Conservation (phyloP, 2,329 filamentous ascomycete genomes). For the Aspergillus piperis region DNA sequence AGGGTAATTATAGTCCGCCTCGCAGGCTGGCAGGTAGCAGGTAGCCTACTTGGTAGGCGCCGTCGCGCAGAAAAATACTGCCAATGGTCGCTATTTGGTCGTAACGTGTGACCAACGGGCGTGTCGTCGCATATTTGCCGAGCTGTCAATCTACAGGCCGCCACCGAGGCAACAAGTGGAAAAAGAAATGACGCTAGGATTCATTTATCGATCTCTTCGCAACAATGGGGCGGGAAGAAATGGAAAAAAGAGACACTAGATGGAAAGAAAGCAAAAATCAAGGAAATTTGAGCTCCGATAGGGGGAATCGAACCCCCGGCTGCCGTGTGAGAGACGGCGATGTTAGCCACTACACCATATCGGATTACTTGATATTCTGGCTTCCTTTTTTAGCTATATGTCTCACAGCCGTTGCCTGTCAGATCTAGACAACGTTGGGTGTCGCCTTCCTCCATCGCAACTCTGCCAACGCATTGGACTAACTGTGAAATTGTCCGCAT, state of each 20-base stretch:
- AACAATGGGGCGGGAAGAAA: no score
- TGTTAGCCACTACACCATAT: conserved; percentile 4
- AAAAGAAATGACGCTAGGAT: neutral
- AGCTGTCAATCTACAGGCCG: neutral
- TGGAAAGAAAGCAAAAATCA: no score
- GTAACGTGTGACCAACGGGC: neutral
- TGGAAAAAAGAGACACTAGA: no score
- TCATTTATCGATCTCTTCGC: no score
- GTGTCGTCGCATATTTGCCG: neutral
- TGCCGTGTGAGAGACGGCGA: conserved; percentile 15
- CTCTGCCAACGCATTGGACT: no score
- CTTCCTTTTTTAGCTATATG: neutral
- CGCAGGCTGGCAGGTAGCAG: neutral
- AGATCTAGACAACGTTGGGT: neutral
- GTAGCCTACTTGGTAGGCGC: neutral
- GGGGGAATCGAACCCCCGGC: conserved; percentile 21
- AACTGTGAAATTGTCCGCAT: neutral
- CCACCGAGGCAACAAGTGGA: neutral
- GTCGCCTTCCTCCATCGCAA: neutral
- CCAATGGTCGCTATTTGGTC: neutral
- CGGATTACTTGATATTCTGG: neutral
- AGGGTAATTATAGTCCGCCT: neutral
- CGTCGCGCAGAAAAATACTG: neutral
- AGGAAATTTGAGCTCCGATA: conserved; percentile 8
- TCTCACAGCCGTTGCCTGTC: neutral